Conservation (phyloP, 164 flowering plant species). For the Euptelea pleiosperma region DNA sequence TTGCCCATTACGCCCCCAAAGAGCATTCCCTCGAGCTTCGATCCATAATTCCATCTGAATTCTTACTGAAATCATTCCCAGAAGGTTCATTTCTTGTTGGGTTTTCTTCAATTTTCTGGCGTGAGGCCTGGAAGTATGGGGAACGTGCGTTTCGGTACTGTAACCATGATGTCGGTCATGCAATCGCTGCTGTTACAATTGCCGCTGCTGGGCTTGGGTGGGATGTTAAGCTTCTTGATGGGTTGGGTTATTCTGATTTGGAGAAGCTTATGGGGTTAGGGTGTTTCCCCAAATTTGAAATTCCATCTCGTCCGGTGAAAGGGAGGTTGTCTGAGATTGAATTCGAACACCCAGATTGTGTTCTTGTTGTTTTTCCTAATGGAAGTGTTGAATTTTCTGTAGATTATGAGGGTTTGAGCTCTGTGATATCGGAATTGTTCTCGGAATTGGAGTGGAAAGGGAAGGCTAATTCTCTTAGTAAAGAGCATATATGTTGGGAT, state of each 20-base stretch:
- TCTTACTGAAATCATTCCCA: conserved; percentile 44
- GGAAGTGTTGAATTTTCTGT: conserved; percentile 39
- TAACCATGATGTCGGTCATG: conserved; percentile 94
- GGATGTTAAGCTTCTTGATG: conserved; percentile 84
- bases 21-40: conserved; percentile 73
- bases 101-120: conserved; percentile 83
- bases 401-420: conserved; percentile 49
- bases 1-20: conserved; percentile 89
- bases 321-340: conserved; percentile 72
- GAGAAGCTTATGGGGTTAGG: conserved; percentile 68
- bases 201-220: conserved; percentile 86
- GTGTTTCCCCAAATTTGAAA: conserved; percentile 24
- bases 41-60: conserved; percentile 36
- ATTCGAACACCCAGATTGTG: conserved; percentile 90
- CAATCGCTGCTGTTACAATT: conserved; percentile 68
- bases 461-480: conserved; percentile 70
- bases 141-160: conserved; percentile 87
- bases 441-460: conserved; percentile 68
- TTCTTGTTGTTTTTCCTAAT: conserved; percentile 64
- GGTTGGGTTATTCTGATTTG: conserved; percentile 63
- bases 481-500: conserved; percentile 90
- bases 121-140: conserved; percentile 97
- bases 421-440: conserved; percentile 36
- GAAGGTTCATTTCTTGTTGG: conserved; percentile 60
- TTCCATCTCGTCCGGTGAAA: conserved; percentile 51